phyloP scores from a whole-genome alignment of 2,329 filamentous ascomycete species.

The Teratosphaeria destructans region DNA sequence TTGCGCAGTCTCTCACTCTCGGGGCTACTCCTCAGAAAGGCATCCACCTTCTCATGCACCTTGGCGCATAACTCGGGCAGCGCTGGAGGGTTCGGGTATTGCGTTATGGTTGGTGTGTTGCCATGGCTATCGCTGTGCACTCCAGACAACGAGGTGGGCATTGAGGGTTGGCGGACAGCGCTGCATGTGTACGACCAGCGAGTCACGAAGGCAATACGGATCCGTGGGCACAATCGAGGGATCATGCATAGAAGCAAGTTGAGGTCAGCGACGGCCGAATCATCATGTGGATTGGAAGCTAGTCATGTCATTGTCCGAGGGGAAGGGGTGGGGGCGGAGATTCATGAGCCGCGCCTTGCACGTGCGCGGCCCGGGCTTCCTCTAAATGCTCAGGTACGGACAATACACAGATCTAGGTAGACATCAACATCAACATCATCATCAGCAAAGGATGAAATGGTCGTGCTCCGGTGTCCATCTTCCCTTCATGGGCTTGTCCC shows the following conservation, averaged over 20 bases:
- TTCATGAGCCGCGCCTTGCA: background rate
- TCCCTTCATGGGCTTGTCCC: too few relatives aligned
- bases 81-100: constrained; percentile 3
- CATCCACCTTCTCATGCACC: constrained; percentile 50
- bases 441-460: too few relatives aligned
- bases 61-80: constrained; percentile 36
- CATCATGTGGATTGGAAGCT: background rate
- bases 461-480: too few relatives aligned
- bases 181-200: constrained; percentile 1
- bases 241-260: background rate
- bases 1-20: constrained; percentile 47
- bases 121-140: constrained; percentile 6
- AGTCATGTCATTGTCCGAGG: background rate
- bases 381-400: background rate
- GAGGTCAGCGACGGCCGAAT: background rate
- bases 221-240: background rate
- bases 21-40: constrained; percentile 54
- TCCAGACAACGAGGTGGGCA: constrained; percentile 5
- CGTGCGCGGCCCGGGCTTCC: background rate
- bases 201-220: background rate
- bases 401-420: background rate
- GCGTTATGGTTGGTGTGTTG: constrained; percentile 4
- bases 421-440: background rate
- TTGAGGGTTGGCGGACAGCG: constrained; percentile 1
- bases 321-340: background rate